These are phyloP conservation scores for Tagetes erecta DNA, from an alignment of 129 eudicot species.

Conservation along the genomic window DNA sequence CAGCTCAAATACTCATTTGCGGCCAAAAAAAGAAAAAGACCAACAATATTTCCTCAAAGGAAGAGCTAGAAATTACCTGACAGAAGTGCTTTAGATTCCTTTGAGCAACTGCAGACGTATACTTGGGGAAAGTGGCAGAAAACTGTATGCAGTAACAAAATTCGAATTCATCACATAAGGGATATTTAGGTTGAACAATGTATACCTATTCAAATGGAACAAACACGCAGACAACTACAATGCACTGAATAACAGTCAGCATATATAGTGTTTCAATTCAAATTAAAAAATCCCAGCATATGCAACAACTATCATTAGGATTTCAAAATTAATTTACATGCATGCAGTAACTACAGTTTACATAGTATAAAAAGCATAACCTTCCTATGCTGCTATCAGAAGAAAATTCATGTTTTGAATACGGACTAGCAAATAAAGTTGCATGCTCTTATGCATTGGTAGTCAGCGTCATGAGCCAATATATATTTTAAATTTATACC, in stretches of 20 bases:
- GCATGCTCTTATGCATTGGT: neutral
- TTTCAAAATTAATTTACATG: neutral
- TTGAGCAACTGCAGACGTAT: constrained; percentile 87
- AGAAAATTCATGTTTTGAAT: neutral
- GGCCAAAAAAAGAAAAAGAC: neutral
- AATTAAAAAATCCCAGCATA: neutral
- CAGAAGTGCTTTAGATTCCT: constrained; percentile 74
- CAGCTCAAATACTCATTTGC: constrained; percentile 11
- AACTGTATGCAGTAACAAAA: constrained; percentile 51
- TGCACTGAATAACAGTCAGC: constrained; percentile 2
- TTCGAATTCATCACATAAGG: neutral
- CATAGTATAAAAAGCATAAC: neutral
- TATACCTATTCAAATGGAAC: neutral
- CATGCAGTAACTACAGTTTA: neutral
- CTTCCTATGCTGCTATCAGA: constrained; percentile 18
- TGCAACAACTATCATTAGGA: neutral
- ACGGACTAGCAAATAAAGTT: constrained; percentile 5
- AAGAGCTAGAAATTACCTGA: constrained; percentile 52
- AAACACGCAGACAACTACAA: neutral
- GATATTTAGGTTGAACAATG: neutral
- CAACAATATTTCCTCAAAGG: neutral
- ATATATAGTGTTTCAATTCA: constrained; percentile 1
- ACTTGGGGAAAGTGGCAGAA: constrained; percentile 73
- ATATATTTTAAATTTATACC: constrained; percentile 11
- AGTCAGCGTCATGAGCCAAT: neutral